Conservation (phyloP, 495 filamentous ascomycete genomes). For the Chaetomium fimeti region DNA sequence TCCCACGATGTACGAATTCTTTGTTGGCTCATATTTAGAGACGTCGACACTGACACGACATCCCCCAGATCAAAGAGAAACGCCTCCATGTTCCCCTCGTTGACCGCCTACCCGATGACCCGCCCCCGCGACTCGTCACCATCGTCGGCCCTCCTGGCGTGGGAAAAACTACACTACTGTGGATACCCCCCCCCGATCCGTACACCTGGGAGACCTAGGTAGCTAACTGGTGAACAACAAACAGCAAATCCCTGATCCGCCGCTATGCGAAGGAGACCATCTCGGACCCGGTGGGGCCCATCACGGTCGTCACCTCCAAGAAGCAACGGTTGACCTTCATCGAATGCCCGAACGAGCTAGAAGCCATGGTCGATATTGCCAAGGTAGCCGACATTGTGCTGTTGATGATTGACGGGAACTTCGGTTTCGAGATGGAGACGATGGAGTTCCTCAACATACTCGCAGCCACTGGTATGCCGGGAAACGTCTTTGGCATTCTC, state of each 20-base stretch:
- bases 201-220: too few relatives aligned
- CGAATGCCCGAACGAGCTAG: conserved; percentile 93
- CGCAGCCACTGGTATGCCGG: conserved; percentile 88
- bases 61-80: conserved; percentile 80
- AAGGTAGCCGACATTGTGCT: conserved; percentile 97
- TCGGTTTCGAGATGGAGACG: conserved; percentile 99
- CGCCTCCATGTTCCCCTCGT: conserved; percentile 92
- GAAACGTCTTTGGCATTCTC: conserved; percentile 95
- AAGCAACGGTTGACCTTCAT: conserved; percentile 88
- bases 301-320: conserved; percentile 94
- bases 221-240: background rate
- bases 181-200: too few relatives aligned
- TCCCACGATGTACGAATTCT: conserved; percentile 75
- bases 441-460: conserved; percentile 98
- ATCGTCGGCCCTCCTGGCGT: conserved; percentile 94
- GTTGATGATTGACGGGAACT: conserved; percentile 97
- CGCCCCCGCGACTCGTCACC: conserved; percentile 86
- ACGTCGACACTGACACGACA: background rate
- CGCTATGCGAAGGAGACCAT: conserved; percentile 95
- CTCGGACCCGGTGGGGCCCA: conserved; percentile 80
- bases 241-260: conserved; percentile 78
- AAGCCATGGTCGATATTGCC: conserved; percentile 90
- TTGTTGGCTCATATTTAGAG: background rate
- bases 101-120: conserved; percentile 90
- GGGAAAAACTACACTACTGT: conserved; percentile 59